Conservation (phyloP, 192 early-diverging fungal genomes). For the Lobosporangium transversale region DNA sequence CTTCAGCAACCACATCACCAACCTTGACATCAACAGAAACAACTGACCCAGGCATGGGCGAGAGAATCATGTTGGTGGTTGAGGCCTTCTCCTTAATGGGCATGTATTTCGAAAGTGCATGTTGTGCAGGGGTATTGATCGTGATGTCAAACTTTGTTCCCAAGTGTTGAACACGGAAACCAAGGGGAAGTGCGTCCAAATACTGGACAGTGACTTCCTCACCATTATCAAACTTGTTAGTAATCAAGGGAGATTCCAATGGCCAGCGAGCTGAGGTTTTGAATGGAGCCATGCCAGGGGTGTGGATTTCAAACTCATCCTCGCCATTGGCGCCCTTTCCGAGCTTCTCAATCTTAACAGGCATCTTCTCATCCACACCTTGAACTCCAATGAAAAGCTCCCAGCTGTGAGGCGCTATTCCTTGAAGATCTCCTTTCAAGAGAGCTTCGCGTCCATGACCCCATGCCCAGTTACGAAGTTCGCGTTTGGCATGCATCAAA, state of each 20-base stretch:
- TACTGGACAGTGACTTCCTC: slow-evolving; percentile 73
- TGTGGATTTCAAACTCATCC: slow-evolving; percentile 56
- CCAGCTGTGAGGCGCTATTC: slow-evolving; percentile 53
- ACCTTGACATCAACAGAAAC: slow-evolving; percentile 82
- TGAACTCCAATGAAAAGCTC: slow-evolving; percentile 63
- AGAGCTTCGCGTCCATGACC: slow-evolving; percentile 55
- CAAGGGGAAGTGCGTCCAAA: slow-evolving; percentile 75
- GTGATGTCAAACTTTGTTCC: slow-evolving; percentile 87
- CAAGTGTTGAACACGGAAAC: slow-evolving; percentile 82
- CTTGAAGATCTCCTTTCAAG: slow-evolving; percentile 46
- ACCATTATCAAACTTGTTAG: slow-evolving; percentile 56
- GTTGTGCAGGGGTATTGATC: slow-evolving; percentile 69
- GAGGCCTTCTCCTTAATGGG: slow-evolving; percentile 79
- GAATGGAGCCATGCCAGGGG: slow-evolving; percentile 35
- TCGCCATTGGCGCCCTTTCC: slow-evolving; percentile 48
- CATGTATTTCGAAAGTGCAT: slow-evolving; percentile 75
- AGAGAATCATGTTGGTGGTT: slow-evolving; percentile 74
- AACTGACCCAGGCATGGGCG: slow-evolving; percentile 94
- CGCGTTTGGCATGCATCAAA: slow-evolving; percentile 73
- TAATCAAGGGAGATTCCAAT: slow-evolving; percentile 77
- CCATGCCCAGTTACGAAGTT: slow-evolving; percentile 70
- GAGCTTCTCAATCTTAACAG: slow-evolving; percentile 56
- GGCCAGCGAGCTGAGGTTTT: slow-evolving; percentile 71
- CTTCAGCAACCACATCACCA: slow-evolving; percentile 84
- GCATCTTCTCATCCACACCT: slow-evolving; percentile 55